Base-by-base conservation (phyloP, 2,329 filamentous ascomycete genomes). In the Tolypocladium sp. region DNA sequence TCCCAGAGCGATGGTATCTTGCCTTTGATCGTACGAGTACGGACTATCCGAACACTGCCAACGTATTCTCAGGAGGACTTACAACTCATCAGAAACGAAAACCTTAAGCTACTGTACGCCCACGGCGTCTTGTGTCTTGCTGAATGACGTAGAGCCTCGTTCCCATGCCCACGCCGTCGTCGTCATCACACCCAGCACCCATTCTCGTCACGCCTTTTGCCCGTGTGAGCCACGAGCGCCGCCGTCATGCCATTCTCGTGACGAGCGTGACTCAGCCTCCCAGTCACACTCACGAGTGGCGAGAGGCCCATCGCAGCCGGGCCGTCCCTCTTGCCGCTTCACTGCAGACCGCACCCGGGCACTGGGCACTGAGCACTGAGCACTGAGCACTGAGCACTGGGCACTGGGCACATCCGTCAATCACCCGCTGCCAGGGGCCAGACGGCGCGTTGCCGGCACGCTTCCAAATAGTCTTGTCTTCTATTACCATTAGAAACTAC, bases 401-500 rank as follows among this genome's bases (percentile, higher is more conserved):
- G n/a, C n/a, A n/a, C n/a, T 37, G 9, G 35, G 12, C 35, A 37
- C 35, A 37, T 37, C 35, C 35, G 9, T 37, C 35, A 37, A 37
- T n/a, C 35, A 37, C 13, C 38, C 37, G 38, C 38, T 40, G 38
- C 38, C 38, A 8, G 17, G 17, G 2, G 20, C 15, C 38, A 40
- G 38, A 40, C 38, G 38, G 38, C 15, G 6, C n/a, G 4, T 22
- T 22, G 41, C 20, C 27, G 27, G 15, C 27, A 20, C 27, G 17
- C 7, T n/a, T 35, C 30, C 49, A 5, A 27, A 22, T 37, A 13
- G 30, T 15, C 49, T 37, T 20, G 41, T 56, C 46, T 20, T 55
- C 58, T 55, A 64, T 64, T 64, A 64, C 42, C 57, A 64, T 64
- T 64, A 64, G 55, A 52, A 57, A 62, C 59, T 61, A 63, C 46